phyloP scores from a whole-genome alignment of 2,329 filamentous ascomycete genomes.

The Cladorrhinum sp. region DNA sequence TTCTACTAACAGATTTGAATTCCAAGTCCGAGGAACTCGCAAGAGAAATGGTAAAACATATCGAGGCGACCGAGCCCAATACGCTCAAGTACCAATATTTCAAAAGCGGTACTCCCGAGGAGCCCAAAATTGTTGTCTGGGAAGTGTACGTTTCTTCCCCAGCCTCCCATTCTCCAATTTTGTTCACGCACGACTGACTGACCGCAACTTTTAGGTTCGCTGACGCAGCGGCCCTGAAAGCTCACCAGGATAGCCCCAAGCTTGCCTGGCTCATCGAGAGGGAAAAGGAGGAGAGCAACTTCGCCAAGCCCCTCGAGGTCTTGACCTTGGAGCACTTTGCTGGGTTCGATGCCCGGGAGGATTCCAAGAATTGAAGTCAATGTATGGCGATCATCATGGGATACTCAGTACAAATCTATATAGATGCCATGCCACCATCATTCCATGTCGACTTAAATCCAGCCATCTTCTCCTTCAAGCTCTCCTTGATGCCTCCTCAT shows the following conservation, averaged over 20 bases:
- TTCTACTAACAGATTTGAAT: neutral
- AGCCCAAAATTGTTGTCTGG: conserved; percentile 16
- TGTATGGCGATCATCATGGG: no score
- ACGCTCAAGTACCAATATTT: conserved; percentile 15
- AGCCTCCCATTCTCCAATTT: neutral
- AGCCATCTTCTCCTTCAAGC: no score
- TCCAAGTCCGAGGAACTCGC: conserved; percentile 8
- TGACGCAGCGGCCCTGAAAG: conserved; percentile 7
- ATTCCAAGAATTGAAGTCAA: neutral
- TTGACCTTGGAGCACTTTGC: conserved; percentile 7
- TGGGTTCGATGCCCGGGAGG: neutral
- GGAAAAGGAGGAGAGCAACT: conserved; percentile 12
- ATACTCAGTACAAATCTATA: no score
- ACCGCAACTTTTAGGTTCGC: conserved; percentile 11
- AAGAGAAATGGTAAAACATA: neutral
- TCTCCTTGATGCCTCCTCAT: no score
- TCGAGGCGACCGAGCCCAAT: conserved; percentile 9
- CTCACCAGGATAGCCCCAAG: conserved; percentile 10
- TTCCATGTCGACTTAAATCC: no score
- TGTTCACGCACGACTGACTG: neutral
- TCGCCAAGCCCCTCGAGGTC: conserved; percentile 5
- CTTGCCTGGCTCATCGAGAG: conserved; percentile 10
- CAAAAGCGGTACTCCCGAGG: conserved; percentile 4
- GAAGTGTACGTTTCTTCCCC: conserved; percentile 1
- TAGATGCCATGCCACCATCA: no score